Base-by-base conservation (phyloP, 345 rosid genomes). In the Nephelium lappaceum region DNA sequence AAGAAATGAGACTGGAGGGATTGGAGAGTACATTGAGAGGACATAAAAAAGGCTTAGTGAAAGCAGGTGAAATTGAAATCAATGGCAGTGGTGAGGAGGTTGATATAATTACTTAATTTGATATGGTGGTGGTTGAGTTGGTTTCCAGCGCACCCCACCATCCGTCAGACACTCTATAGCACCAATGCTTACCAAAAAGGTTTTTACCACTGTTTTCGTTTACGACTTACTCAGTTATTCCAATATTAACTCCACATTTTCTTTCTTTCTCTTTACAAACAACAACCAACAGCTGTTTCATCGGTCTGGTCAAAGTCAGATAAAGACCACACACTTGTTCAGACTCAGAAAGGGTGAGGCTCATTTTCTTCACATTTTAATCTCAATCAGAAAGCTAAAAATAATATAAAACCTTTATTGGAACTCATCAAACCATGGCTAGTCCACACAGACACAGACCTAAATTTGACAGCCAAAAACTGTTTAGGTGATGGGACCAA, bases 71-170 rank as follows among this genome's bases (percentile, higher is more conserved):
- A 39, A 23, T 58, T 38, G 69, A 75, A 51, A 80, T 81, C 79
- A 78, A 76, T 58, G 62, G 75, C 3, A 60, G 63, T 41, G 27
- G 39, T 19, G 6, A 14, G 63, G 69, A 16, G 85, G 68, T 62
- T 7, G 69, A 64, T 69, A 64, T 69, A 8, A 31, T 31, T 31
- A 5, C 51, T 11, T 45, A 11, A 11, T 1, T 45, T 45, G 51
- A 11, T 1, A 7, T 72, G 4, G 31, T 72, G 81, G 88, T 79
- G 27, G 79, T 38, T 84, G 82, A 63, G 55, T 62, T 87, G 87
- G 77, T 74, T 78, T 76, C 86, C 85, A 78, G 69, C 78, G 24
- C 71, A 68, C 62, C 12, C 16, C 53, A 5, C 73, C 36, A 31
- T 25, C 39, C 71, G 31, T 11, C 25, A 68, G 51, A 72, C 36